Base-by-base conservation (phyloP, 2,329 filamentous ascomycete genomes). In the Aspergillus puulaauensis region DNA sequence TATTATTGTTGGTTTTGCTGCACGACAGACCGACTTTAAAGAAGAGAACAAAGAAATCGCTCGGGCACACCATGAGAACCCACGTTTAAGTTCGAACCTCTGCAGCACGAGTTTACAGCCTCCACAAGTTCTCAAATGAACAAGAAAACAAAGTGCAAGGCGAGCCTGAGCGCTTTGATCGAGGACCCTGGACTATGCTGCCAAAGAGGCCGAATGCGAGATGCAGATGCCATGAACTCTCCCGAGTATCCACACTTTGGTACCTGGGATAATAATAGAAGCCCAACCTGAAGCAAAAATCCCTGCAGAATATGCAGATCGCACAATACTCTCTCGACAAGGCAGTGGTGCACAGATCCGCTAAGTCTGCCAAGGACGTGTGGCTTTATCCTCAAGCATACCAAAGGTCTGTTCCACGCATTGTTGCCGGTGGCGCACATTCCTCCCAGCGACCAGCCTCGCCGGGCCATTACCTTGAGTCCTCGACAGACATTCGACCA, bases 361-460 rank as follows among this genome's bases (percentile, higher is more conserved):
- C 44, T 49, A 41, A 57, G 48, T 19, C 60, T 21, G 54, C 45
- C 27, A 31, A 31, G 27, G 27, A 11, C 9, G 31, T 59, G 33
- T 57, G 19, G 56, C 49, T 56, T 54, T 57, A 65, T 65, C n/a
- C 9, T 31, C 63, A 64, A 58, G 61, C 65, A 66, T 67, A 39
- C 60, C 64, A 61, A 50, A 47, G 53, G 58, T 60, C 63, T 52
- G 43, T 64, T 67, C 56, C 56, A 58, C 63, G 59, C 72, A 75
- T 75, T 70, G 62, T 66, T 69, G 57, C 55, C 56, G 62, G 58
- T 57, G 68, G 69, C 65, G 59, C 61, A 55, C 69, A 73, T 75
- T 72, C 72, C 66, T 59, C 60, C 64, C 61, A 69, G 61, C 64
- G 65, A 59, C 61, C 60, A 70, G 62, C 64, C 67, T 59, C 59